Conservation (phyloP, 2,329 filamentous ascomycete genomes). For the Ambrosiella beaveri region DNA sequence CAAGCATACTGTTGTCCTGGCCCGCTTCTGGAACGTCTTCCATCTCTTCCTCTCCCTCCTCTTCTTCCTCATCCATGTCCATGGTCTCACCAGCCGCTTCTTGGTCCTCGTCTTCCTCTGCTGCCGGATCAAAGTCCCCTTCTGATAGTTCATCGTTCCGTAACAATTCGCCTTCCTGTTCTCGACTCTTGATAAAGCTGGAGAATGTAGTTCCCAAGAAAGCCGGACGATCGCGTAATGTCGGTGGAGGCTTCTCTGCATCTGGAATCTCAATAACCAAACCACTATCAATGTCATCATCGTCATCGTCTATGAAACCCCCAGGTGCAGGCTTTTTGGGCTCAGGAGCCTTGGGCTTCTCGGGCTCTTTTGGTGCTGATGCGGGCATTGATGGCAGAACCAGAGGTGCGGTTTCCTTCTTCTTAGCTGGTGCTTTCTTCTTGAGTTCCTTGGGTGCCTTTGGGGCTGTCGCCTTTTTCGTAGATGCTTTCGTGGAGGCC, state of each 20-base stretch:
- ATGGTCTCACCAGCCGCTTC: slow-evolving; percentile 19
- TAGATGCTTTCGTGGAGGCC: slow-evolving; percentile 7
- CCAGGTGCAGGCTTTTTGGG: slow-evolving; percentile 21
- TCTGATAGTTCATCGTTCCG: slow-evolving; percentile 23
- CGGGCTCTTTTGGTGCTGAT: slow-evolving; percentile 14
- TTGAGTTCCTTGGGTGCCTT: slow-evolving; percentile 19
- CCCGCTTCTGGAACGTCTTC: neutral
- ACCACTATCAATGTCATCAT: slow-evolving; percentile 38
- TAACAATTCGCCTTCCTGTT: slow-evolving; percentile 19
- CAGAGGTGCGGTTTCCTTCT: slow-evolving; percentile 22
- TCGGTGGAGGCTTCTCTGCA: slow-evolving; percentile 23
- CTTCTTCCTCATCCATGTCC: slow-evolving; percentile 13
- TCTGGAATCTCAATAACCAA: slow-evolving; percentile 44
- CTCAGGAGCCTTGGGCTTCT: slow-evolving; percentile 16
- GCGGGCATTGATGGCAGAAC: slow-evolving; percentile 20
- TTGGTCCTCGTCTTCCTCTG: slow-evolving; percentile 29
- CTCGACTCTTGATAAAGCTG: slow-evolving; percentile 29
- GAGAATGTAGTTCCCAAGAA: slow-evolving; percentile 30
- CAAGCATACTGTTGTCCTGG: slow-evolving; percentile 18
- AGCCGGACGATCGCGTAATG: neutral
- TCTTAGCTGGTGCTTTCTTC: slow-evolving; percentile 21
- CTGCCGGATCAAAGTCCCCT: slow-evolving; percentile 16
- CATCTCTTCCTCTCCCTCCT: slow-evolving; percentile 14
- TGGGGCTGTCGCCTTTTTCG: slow-evolving; percentile 16
- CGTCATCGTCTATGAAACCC: slow-evolving; percentile 31